A percentile compares a stretch with the other conserved stretches of the same genome.
phyloP scores from a whole-genome alignment of 2,329 filamentous ascomycete species.

The Cytospora leucostoma region DNA sequence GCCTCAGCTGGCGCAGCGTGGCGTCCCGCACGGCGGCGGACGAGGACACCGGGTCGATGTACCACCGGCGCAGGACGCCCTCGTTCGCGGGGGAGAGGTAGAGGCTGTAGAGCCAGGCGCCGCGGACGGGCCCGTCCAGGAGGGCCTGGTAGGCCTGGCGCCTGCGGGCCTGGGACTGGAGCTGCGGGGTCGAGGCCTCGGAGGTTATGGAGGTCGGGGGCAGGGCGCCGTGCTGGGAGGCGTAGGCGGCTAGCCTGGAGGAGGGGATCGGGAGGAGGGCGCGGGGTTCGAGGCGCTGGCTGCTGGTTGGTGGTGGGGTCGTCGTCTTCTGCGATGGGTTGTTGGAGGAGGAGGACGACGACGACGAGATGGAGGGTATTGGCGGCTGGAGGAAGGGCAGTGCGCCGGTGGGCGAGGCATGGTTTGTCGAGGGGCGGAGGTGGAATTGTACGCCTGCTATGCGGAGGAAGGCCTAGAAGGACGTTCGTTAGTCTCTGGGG shows the following conservation, averaged over 20 bases:
- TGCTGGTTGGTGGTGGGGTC: conserved; percentile 33
- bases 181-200: conserved; percentile 47
- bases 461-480: conserved; percentile 72
- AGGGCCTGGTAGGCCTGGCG: conserved; percentile 76
- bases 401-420: conserved; percentile 86
- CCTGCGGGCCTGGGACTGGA: conserved; percentile 30
- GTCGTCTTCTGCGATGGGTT: neutral
- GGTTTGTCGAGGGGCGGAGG: conserved; percentile 77
- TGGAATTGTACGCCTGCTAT: conserved; percentile 71
- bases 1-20: conserved; percentile 66
- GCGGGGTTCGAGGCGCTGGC: conserved; percentile 41
- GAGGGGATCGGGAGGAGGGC: conserved; percentile 30
- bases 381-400: conserved; percentile 80
- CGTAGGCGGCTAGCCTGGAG: conserved; percentile 25
- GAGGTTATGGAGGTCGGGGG: conserved; percentile 29
- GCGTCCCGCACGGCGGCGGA: conserved; percentile 63
- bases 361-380: conserved; percentile 1
- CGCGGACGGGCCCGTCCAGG: conserved; percentile 74
- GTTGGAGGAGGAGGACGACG: conserved; percentile 2
- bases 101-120: conserved; percentile 84
- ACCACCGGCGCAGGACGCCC: conserved; percentile 68
- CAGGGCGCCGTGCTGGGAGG: conserved; percentile 15
- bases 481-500: conserved; percentile 8
- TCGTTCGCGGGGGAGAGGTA: conserved; percentile 75
- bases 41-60: conserved; percentile 64